Conservation (phyloP, 2,329 filamentous ascomycete genomes). For the Bipolaris victoriae region DNA sequence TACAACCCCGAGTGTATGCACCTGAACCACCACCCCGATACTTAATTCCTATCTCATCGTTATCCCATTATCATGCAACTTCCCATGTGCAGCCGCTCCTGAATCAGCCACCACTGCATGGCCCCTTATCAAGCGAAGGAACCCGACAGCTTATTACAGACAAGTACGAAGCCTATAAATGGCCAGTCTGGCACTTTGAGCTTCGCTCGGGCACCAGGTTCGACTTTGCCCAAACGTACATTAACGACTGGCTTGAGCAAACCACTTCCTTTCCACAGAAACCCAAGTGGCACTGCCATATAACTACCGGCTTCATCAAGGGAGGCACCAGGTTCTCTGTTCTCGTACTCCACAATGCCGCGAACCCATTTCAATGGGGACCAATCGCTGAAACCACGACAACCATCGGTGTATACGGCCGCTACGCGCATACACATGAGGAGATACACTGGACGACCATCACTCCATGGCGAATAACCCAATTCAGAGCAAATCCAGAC, state of each 20-base stretch:
- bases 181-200: slow-evolving; percentile 29
- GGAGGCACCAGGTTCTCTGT: slow-evolving; percentile 24
- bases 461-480: slow-evolving; percentile 3
- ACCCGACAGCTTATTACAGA: slow-evolving; percentile 22
- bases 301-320: slow-evolving; percentile 33
- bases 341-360: slow-evolving; percentile 39
- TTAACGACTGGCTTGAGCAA: slow-evolving; percentile 14
- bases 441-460: slow-evolving; percentile 40
- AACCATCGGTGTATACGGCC: slow-evolving; percentile 34
- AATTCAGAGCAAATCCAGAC: slow-evolving; percentile 3
- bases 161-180: slow-evolving; percentile 32
- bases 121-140: not conserved
- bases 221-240: slow-evolving; percentile 20
- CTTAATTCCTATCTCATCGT: no score
- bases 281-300: slow-evolving; percentile 22
- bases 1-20: not conserved
- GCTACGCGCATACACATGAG: slow-evolving; percentile 20
- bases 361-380: slow-evolving; percentile 25
- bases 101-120: no score
- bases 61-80: no score
- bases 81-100: no score
- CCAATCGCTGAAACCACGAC: slow-evolving; percentile 14
- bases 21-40: no score
- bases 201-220: slow-evolving; percentile 17
- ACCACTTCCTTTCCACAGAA: slow-evolving; percentile 12